phyloP scores from a whole-genome alignment of 2,329 filamentous ascomycete genomes.

The Xylariaceae sp. region DNA sequence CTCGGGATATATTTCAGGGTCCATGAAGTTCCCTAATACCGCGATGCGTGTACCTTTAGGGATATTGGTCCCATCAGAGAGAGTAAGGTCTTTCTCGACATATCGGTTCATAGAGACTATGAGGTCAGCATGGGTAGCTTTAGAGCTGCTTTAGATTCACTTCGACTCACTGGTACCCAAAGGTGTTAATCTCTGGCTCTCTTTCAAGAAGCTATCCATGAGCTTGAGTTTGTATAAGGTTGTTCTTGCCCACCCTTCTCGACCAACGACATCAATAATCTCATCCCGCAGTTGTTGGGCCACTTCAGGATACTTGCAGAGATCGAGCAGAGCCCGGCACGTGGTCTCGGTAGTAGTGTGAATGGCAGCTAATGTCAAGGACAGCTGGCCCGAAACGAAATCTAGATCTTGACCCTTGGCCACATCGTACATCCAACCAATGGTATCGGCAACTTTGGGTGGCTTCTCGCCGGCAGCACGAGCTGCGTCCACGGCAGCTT shows the following conservation, averaged over 20 bases:
- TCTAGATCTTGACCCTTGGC: constrained; percentile 42
- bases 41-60: constrained; percentile 38
- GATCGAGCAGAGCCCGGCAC: constrained; percentile 49
- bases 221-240: constrained; percentile 44
- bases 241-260: constrained; percentile 43
- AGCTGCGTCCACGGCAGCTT: constrained; percentile 35
- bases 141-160: too few species aligned
- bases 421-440: constrained; percentile 52
- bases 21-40: constrained; percentile 39
- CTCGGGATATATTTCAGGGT: constrained; percentile 36
- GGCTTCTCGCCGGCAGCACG: constrained; percentile 37
- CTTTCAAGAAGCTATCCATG: constrained; percentile 50
- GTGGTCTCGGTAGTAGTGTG: constrained; percentile 49
- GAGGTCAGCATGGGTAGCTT: neutral
- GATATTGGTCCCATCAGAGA: constrained; percentile 40
- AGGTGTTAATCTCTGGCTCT: constrained; percentile 43
- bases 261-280: constrained; percentile 43
- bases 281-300: constrained; percentile 52
- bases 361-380: constrained; percentile 47
- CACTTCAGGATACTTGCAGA: constrained; percentile 52
- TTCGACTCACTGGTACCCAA: constrained; percentile 35
- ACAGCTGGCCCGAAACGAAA: constrained; percentile 43
- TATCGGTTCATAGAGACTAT: constrained; percentile 42
- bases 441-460: constrained; percentile 45
- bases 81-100: constrained; percentile 33